Evolutionary conservation across 345 rosid genomes (phyloP).

Genomic region (Eucalyptus leucophloia): DNA sequence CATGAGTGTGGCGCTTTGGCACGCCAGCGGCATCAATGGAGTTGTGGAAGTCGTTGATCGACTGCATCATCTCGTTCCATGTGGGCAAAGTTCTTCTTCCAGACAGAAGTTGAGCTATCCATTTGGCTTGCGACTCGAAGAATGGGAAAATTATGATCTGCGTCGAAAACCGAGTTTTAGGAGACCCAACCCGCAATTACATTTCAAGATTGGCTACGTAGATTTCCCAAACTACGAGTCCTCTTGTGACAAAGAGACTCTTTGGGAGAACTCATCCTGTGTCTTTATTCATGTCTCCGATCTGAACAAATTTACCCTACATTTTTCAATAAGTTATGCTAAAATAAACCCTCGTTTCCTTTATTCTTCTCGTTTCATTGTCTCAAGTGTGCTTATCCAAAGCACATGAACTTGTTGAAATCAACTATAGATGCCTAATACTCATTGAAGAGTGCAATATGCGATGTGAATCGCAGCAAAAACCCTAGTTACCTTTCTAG

Average conservation of each 20-base stretch:
- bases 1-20: constrained; percentile 72
- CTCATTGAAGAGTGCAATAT: background rate
- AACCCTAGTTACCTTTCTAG: constrained; percentile 51
- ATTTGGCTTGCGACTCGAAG: constrained; percentile 90
- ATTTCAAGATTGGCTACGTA: background rate
- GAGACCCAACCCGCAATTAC: background rate
- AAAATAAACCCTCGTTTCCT: background rate
- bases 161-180: background rate
- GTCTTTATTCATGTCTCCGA: background rate
- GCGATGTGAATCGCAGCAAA: background rate
- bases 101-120: constrained; percentile 73
- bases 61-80: constrained; percentile 65
- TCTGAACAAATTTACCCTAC: background rate
- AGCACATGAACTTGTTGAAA: background rate
- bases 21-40: constrained; percentile 56
- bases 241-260: background rate
- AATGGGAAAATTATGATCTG: constrained; percentile 90
- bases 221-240: background rate
- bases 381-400: background rate
- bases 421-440: background rate
- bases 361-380: background rate
- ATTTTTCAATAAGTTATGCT: background rate
- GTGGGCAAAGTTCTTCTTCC: constrained; percentile 67
- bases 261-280: background rate
- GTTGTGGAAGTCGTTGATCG: constrained; percentile 40